phyloP scores from a whole-genome alignment of 2,329 filamentous ascomycete genomes.

The Tolypocladium tundrense region DNA sequence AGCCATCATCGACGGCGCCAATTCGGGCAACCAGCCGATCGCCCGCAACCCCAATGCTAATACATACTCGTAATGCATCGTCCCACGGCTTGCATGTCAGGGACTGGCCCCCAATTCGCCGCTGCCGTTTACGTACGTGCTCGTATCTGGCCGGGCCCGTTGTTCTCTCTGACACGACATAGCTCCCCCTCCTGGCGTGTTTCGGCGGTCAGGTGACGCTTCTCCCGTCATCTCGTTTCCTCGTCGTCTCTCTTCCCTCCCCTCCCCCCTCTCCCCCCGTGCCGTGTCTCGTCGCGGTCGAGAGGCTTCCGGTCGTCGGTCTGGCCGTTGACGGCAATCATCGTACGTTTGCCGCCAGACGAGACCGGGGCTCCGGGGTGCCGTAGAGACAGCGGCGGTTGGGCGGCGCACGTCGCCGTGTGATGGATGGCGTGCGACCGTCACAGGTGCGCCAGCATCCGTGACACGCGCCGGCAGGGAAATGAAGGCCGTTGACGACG shows the following conservation, averaged over 20 bases:
- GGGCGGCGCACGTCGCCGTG: background rate
- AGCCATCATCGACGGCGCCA: too few species aligned
- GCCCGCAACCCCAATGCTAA: background rate
- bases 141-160: background rate
- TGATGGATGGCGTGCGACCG: background rate
- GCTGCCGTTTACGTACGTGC: too few species aligned
- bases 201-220: background rate
- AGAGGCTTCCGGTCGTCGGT: background rate
- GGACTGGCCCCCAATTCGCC: background rate
- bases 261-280: background rate
- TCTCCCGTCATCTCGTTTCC: background rate
- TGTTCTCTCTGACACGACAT: background rate
- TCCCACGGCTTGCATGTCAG: background rate
- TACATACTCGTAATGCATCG: background rate
- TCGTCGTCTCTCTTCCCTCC: background rate
- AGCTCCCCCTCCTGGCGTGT: background rate
- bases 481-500: background rate
- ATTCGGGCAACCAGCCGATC: background rate
- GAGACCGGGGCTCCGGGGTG: background rate
- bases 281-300: background rate
- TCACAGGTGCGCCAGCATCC: background rate
- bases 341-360: too few species aligned
- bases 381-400: background rate
- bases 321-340: background rate
- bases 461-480: background rate